Evolutionary conservation across 139 green algal genomes (phyloP).

Genomic region (Deuterostichococcus epilithicus): DNA sequence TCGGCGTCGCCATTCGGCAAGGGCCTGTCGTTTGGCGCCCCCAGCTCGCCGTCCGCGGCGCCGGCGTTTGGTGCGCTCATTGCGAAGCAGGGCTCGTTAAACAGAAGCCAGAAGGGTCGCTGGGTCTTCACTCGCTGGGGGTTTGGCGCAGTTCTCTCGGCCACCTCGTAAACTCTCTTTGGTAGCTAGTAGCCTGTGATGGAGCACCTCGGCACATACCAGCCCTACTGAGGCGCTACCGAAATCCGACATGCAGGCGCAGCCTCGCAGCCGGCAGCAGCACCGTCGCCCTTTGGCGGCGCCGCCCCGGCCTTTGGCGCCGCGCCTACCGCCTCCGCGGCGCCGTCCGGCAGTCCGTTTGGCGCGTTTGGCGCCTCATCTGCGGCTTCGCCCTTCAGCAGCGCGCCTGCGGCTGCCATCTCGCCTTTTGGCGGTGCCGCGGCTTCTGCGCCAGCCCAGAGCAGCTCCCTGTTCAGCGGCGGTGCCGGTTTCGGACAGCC

Average conservation of each 20-base stretch:
- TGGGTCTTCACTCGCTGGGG: too few relatives aligned
- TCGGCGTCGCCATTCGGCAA: not conserved
- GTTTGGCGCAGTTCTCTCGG: too few relatives aligned
- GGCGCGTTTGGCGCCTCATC: constrained; percentile 2
- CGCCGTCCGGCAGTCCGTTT: not conserved
- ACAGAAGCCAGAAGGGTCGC: not conserved
- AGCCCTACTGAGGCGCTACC: too few relatives aligned
- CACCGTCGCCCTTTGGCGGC: constrained; percentile 3
- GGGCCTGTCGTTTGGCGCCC: constrained; percentile 1
- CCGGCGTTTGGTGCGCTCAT: constrained; percentile 14
- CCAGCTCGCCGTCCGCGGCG: not conserved
- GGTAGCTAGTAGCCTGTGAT: too few relatives aligned
- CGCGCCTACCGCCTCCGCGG: too few relatives aligned
- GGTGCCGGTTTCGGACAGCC: not conserved
- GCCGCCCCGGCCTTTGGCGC: too few relatives aligned
- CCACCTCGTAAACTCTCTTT: too few relatives aligned
- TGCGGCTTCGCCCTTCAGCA: too few relatives aligned
- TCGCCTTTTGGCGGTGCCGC: not conserved
- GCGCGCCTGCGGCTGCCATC: too few relatives aligned
- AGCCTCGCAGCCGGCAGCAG: not conserved
- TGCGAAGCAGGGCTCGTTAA: too few relatives aligned
- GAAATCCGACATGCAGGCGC: too few relatives aligned
- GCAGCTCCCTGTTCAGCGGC: not conserved
- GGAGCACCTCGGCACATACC: too few relatives aligned
- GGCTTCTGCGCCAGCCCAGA: not conserved